A percentile compares a stretch with the other conserved stretches of the same genome.
phyloP scores from a whole-genome alignment of 75 land plant genomes.

The Sequoia sempervirens region DNA sequence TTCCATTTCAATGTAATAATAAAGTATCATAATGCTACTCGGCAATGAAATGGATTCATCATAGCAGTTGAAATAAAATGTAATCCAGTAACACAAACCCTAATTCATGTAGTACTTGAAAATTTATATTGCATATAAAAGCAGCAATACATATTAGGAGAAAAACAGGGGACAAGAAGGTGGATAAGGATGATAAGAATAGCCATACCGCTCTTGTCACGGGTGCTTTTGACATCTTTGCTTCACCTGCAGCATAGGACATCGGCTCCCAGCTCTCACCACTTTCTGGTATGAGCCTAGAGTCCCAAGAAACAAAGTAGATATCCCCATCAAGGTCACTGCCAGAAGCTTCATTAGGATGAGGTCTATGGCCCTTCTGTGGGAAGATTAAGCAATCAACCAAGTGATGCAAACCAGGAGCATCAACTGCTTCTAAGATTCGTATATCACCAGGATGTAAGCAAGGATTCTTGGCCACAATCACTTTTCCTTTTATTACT shows the following conservation, averaged over 20 bases:
- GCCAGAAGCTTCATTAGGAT: slow-evolving; percentile 89
- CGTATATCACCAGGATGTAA: slow-evolving; percentile 90
- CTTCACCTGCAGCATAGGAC: slow-evolving; percentile 53
- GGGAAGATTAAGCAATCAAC: slow-evolving; percentile 86
- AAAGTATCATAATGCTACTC: background rate
- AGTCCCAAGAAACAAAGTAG: slow-evolving; percentile 89
- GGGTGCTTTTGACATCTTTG: slow-evolving; percentile 16
- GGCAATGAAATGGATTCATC: too few species aligned
- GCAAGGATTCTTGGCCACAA: slow-evolving; percentile 85
- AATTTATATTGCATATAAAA: too few species aligned
- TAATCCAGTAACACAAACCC: too few species aligned
- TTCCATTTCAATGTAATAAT: background rate
- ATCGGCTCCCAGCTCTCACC: slow-evolving; percentile 67
- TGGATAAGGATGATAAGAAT: background rate
- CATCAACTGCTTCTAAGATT: slow-evolving; percentile 82
- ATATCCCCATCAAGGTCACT: slow-evolving; percentile 97
- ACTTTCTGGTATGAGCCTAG: slow-evolving; percentile 61
- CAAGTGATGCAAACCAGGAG: slow-evolving; percentile 64
- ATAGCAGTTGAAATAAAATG: too few species aligned
- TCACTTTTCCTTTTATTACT: slow-evolving; percentile 62
- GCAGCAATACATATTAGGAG: background rate
- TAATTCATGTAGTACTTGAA: background rate
- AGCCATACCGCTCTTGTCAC: slow-evolving; percentile 40
- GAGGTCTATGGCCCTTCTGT: slow-evolving; percentile 82
- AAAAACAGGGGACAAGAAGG: background rate